These are phyloP conservation scores for Claviceps lovelessii DNA, from an alignment of 2,329 filamentous ascomycete genomes.

Conservation along the genomic window DNA sequence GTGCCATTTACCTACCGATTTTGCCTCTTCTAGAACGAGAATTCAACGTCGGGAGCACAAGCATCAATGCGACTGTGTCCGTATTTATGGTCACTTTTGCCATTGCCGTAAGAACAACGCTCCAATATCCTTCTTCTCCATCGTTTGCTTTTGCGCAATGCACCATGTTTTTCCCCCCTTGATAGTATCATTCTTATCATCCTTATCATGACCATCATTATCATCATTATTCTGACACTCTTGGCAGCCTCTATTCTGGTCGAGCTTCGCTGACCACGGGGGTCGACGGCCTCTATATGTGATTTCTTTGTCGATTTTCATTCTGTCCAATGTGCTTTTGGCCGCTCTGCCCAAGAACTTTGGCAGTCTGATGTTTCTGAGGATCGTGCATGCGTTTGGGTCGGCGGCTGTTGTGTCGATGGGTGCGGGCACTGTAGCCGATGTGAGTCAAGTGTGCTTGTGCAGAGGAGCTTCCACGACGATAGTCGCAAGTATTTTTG, in stretches of 20 bases:
- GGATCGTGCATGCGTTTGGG: constrained; percentile 28
- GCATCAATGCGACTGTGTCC: constrained; percentile 28
- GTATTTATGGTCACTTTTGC: constrained; percentile 31
- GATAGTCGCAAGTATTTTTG: background rate
- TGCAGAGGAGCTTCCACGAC: background rate
- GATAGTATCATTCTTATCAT: too few species aligned
- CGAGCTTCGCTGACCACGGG: constrained; percentile 23
- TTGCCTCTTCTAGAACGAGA: constrained; percentile 23
- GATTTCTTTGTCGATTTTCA: constrained; percentile 23
- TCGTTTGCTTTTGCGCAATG: background rate
- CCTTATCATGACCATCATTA: too few species aligned
- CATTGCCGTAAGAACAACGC: constrained; percentile 15
- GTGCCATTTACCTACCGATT: constrained; percentile 28
- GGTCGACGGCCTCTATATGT: constrained; percentile 27
- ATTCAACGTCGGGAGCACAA: constrained; percentile 21
- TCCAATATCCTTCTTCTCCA: too few species aligned
- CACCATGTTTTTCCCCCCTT: too few species aligned
- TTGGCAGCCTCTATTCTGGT: constrained; percentile 24
- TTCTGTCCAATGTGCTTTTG: constrained; percentile 24
- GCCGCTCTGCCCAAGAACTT: constrained; percentile 24
- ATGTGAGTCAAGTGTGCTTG: constrained; percentile 11
- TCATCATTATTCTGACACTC: background rate
- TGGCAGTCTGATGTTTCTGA: constrained; percentile 22
- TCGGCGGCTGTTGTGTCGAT: constrained; percentile 27
- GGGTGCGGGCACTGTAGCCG: constrained; percentile 28